Percentiles rank a stretch among this genome's conserved stretches.
These are phyloP conservation scores for Paraphysoderma sedebokerense DNA, from an alignment of 371 early-diverging fungal genomes.

Conservation along the genomic window DNA sequence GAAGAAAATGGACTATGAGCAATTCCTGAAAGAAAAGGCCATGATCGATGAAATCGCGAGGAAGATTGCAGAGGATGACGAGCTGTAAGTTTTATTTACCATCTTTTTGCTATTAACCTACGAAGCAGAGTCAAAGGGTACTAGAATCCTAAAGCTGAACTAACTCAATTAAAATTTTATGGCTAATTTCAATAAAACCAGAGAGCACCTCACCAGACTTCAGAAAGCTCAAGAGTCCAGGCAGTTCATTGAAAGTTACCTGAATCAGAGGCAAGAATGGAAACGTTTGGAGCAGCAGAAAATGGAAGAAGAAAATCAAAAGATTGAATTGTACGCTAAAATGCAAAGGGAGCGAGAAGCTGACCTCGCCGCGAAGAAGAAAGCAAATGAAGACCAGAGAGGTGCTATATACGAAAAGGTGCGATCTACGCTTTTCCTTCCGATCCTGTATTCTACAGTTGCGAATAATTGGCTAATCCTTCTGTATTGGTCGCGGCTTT, in stretches of 20 bases:
- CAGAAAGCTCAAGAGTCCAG: conserved; percentile 26
- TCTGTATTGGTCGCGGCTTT: no score
- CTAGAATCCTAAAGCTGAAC: no score
- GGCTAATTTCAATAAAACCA: not conserved
- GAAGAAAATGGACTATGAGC: conserved; percentile 21
- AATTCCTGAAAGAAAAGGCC: conserved; percentile 25
- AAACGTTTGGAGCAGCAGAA: conserved; percentile 11
- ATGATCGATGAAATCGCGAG: conserved; percentile 25
- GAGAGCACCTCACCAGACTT: conserved; percentile 13
- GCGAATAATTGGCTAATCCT: not conserved
- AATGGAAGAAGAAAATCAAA: conserved; percentile 17
- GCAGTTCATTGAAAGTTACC: conserved; percentile 21
- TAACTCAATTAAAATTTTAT: no score
- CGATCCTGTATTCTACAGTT: not conserved
- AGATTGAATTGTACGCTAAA: conserved; percentile 22
- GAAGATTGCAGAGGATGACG: conserved; percentile 22
- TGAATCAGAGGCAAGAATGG: conserved; percentile 23
- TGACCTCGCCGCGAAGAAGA: conserved; percentile 9
- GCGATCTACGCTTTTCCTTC: no score
- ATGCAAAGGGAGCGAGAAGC: conserved; percentile 17
- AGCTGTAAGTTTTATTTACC: conserved; percentile 7
- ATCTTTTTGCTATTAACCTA: not conserved
- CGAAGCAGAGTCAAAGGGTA: no score
- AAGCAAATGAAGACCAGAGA: conserved; percentile 14
- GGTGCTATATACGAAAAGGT: conserved; percentile 25